Conservation (phyloP, 2,329 filamentous ascomycete genomes). For the Sordariomycetes sp. region DNA sequence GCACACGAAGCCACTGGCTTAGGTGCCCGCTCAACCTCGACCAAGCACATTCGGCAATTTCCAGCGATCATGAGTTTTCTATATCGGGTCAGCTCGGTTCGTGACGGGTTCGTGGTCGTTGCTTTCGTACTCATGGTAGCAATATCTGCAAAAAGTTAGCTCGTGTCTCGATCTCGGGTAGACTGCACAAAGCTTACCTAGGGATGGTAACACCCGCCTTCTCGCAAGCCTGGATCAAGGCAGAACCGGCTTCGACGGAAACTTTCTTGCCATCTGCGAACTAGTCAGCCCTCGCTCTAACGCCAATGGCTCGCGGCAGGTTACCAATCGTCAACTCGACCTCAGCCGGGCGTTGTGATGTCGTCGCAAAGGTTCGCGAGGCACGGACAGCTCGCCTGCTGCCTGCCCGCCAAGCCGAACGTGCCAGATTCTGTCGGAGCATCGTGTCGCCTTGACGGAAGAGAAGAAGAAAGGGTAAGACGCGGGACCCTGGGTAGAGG, state of each 20-base stretch:
- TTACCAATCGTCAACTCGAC: constrained; percentile 93
- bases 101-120: neutral
- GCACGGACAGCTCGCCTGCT: constrained; percentile 48
- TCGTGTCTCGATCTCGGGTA: constrained; percentile 2
- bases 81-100: constrained; percentile 16
- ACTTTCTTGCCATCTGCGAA: constrained; percentile 88
- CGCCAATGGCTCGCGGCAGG: constrained; percentile 20
- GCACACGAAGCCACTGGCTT: constrained; percentile 98
- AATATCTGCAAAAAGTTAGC: constrained; percentile 58
- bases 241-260: constrained; percentile 93
- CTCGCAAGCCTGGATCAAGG: constrained; percentile 97
- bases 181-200: constrained; percentile 44
- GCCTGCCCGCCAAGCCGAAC: constrained; percentile 59
- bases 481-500: constrained; percentile 14
- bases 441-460: constrained; percentile 54
- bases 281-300: constrained; percentile 18
- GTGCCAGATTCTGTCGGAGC: constrained; percentile 59
- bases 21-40: constrained; percentile 92
- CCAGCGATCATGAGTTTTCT: constrained; percentile 98
- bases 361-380: constrained; percentile 75
- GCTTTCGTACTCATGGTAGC: constrained; percentile 89
- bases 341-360: constrained; percentile 71
- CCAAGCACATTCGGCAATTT: constrained; percentile 99
- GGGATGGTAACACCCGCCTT: constrained; percentile 89
- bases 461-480: constrained; percentile 23